A percentile compares a stretch with the other conserved stretches of the same genome.
phyloP scores from a whole-genome alignment of 495 filamentous ascomycete species.

The Gamarada debralockiae region DNA sequence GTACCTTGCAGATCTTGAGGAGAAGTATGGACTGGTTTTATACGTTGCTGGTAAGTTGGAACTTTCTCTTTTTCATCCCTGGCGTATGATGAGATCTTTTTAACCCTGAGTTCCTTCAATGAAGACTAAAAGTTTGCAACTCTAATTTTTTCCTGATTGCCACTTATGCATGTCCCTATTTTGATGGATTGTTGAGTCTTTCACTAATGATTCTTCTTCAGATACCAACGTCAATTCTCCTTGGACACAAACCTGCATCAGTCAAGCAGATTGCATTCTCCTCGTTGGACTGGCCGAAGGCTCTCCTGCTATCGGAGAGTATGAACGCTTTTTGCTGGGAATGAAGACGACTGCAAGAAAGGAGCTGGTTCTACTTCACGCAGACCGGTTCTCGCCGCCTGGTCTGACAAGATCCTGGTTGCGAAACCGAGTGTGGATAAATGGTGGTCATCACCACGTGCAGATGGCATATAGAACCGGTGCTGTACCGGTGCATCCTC shows the following conservation, averaged over 20 bases:
- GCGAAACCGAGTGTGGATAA: constrained; percentile 93
- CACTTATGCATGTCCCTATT: neutral
- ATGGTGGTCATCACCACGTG: constrained; percentile 96
- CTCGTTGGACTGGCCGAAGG: constrained; percentile 89
- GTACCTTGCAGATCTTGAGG: constrained; percentile 93
- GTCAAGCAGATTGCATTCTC: constrained; percentile 92
- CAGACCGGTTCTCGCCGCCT: constrained; percentile 81
- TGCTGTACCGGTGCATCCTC: constrained; percentile 71
- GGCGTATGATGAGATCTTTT: constrained; percentile 23
- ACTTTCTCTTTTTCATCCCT: neutral
- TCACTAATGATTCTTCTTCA: constrained; percentile 27
- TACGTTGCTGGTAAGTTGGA: constrained; percentile 77
- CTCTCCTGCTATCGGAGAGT: constrained; percentile 88
- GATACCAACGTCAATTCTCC: constrained; percentile 92
- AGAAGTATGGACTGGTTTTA: constrained; percentile 92
- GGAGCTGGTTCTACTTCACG: constrained; percentile 88
- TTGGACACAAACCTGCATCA: constrained; percentile 97
- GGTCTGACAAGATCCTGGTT: constrained; percentile 87
- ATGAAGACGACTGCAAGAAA: constrained; percentile 97
- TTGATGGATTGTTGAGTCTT: neutral
- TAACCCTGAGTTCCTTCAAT: constrained; percentile 29
- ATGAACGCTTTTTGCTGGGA: constrained; percentile 89
- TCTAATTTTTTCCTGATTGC: constrained; percentile 46
- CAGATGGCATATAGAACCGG: constrained; percentile 90
- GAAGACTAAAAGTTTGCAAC: constrained; percentile 44